Conservation (phyloP, 768 basidiomycete genomes). For the Suillus alpinus region DNA sequence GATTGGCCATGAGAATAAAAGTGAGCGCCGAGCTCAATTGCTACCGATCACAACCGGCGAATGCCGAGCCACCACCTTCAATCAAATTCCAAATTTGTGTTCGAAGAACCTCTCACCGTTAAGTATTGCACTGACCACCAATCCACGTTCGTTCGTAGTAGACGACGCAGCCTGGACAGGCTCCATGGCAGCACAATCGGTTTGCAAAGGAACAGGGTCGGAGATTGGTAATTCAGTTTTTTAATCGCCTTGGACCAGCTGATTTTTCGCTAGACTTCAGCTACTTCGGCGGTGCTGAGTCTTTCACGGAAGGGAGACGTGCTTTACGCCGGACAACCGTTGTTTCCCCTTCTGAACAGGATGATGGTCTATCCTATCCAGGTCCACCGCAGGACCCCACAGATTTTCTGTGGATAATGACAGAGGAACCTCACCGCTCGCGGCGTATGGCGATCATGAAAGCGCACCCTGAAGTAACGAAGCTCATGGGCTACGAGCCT, state of each 20-base stretch:
- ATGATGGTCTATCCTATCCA: conserved; percentile 40
- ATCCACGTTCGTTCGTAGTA: neutral
- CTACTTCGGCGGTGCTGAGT: conserved; percentile 81
- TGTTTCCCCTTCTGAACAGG: conserved; percentile 35
- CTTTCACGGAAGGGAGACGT: conserved; percentile 53
- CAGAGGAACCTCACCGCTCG: conserved; percentile 94
- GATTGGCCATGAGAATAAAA: too few relatives aligned
- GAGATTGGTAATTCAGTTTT: conserved; percentile 19
- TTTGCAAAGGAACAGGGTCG: neutral
- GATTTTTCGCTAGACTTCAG: conserved; percentile 59
- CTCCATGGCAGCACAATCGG: conserved; percentile 17
- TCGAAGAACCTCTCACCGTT: neutral
- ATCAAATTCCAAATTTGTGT: neutral
- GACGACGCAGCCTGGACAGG: neutral
- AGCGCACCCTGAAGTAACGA: conserved; percentile 92
- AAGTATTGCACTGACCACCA: neutral
- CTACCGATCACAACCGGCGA: neutral
- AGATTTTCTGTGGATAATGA: conserved; percentile 97
- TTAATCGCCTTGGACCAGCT: neutral
- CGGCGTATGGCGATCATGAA: conserved; percentile 88
- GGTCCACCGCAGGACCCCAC: conserved; percentile 69
- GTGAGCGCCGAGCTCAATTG: too few relatives aligned
- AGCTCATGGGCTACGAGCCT: conserved; percentile 94
- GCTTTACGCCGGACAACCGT: conserved; percentile 52
- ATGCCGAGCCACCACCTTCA: neutral